Conservation (phyloP, 2,329 filamentous ascomycete genomes). For the Helminthosporium solani region DNA sequence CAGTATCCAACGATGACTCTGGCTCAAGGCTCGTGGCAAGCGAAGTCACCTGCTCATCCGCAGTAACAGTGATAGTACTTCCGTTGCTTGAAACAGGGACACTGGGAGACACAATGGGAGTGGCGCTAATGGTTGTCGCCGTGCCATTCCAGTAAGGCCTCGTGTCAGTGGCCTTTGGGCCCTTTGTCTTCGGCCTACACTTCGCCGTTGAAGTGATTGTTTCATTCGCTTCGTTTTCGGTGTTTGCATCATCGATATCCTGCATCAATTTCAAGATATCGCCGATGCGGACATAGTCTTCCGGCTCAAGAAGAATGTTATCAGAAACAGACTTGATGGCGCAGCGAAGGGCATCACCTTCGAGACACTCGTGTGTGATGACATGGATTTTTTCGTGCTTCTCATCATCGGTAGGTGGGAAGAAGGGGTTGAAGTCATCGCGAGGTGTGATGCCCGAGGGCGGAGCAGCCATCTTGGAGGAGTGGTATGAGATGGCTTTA, state of each 20-base stretch:
- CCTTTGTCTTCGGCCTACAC: not conserved
- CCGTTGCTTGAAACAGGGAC: too few relatives aligned
- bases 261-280: slow-evolving; percentile 8
- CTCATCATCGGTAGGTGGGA: not conserved
- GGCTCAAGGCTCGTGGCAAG: too few relatives aligned
- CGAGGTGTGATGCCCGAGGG: not conserved
- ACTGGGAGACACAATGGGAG: not conserved
- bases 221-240: not conserved
- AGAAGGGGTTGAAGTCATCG: not conserved
- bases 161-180: not conserved
- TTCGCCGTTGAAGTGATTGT: not conserved
- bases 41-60: too few relatives aligned
- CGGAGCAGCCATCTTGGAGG: too few relatives aligned
- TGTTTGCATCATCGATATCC: not conserved
- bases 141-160: not conserved
- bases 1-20: too few relatives aligned
- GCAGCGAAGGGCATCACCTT: slow-evolving; percentile 11
- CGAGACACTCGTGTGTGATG: slow-evolving; percentile 16
- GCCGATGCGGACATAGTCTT: slow-evolving; percentile 12
- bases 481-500: too few relatives aligned
- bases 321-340: slow-evolving; percentile 9
- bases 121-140: not conserved
- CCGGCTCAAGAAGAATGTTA: slow-evolving; percentile 4
- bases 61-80: too few relatives aligned
- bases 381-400: slow-evolving; percentile 4